Evolutionary conservation across 129 eudicot genomes (phyloP).

Genomic region (Helianthus annuus): DNA sequence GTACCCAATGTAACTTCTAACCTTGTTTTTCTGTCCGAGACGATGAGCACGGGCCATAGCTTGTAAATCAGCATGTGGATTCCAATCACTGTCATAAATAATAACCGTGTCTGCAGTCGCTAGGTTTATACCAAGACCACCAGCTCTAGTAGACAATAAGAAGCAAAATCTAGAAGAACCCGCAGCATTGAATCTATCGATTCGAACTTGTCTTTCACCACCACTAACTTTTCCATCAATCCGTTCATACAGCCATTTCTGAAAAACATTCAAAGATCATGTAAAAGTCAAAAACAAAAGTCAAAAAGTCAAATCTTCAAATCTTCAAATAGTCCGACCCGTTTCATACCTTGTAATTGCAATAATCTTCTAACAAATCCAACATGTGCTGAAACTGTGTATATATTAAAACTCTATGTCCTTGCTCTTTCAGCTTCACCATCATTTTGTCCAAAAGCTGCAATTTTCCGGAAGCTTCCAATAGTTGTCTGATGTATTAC

Average conservation of each 20-base stretch:
- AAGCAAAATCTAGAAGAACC: constrained; percentile 93
- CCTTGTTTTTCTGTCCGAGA: constrained; percentile 98
- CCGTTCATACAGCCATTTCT: constrained; percentile 94
- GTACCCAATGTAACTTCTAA: constrained; percentile 28
- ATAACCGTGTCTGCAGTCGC: constrained; percentile 98
- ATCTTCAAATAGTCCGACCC: neutral
- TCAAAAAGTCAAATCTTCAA: too few relatives aligned
- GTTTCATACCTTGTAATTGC: constrained; percentile 64
- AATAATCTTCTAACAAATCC: constrained; percentile 93
- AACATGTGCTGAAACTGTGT: constrained; percentile 98
- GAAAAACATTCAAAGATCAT: constrained; percentile 16
- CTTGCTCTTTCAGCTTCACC: constrained; percentile 92
- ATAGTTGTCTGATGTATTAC: constrained; percentile 58
- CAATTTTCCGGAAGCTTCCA: constrained; percentile 84
- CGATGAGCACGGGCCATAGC: constrained; percentile 99
- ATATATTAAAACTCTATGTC: constrained; percentile 89
- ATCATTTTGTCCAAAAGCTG: constrained; percentile 96
- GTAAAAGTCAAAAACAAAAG: neutral
- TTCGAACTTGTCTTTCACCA: constrained; percentile 95
- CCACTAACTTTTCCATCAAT: constrained; percentile 99
- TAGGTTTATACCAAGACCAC: constrained; percentile 97
- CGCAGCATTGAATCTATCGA: constrained; percentile 90
- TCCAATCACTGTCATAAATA: constrained; percentile 99
- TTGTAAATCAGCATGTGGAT: constrained; percentile 99
- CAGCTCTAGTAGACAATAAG: constrained; percentile 96